These are phyloP conservation scores for Colletotrichum liriopes DNA, from an alignment of 2,329 filamentous ascomycete genomes.

Conservation along the genomic window DNA sequence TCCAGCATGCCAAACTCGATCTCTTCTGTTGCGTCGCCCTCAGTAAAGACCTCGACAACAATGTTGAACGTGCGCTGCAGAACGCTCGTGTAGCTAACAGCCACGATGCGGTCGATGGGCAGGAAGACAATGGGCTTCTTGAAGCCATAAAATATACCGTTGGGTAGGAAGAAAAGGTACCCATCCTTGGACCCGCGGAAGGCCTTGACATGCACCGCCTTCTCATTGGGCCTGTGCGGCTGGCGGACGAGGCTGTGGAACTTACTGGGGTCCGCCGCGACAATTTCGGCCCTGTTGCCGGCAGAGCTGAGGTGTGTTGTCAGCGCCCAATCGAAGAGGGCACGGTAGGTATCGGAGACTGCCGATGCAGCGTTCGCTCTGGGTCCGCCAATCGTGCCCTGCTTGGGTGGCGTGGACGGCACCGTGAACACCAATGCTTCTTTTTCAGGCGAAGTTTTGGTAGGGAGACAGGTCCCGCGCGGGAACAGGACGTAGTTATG, in stretches of 20 bases:
- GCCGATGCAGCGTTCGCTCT: slow-evolving; percentile 65
- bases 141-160: slow-evolving; percentile 79
- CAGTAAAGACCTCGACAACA: slow-evolving; percentile 72
- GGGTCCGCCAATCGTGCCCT: slow-evolving; percentile 68
- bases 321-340: slow-evolving; percentile 75
- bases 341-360: slow-evolving; percentile 72
- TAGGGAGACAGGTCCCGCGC: slow-evolving; percentile 66
- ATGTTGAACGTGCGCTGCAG: slow-evolving; percentile 80
- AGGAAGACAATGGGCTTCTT: slow-evolving; percentile 79
- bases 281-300: slow-evolving; percentile 64
- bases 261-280: slow-evolving; percentile 67
- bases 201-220: slow-evolving; percentile 76
- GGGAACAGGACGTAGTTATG: slow-evolving; percentile 78
- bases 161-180: slow-evolving; percentile 77
- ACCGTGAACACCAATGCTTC: slow-evolving; percentile 79
- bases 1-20: slow-evolving; percentile 80
- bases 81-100: slow-evolving; percentile 78
- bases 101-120: slow-evolving; percentile 72
- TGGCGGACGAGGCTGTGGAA: slow-evolving; percentile 73
- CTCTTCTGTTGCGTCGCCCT: slow-evolving; percentile 69
- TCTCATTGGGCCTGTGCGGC: slow-evolving; percentile 72
- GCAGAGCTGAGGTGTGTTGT: slow-evolving; percentile 65
- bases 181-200: slow-evolving; percentile 80
- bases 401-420: slow-evolving; percentile 72
- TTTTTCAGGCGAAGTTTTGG: slow-evolving; percentile 59